Percentiles rank a stretch among this genome's conserved stretches.
These are phyloP conservation scores for Basidiobolus heterosporus DNA, from an alignment of 371 early-diverging fungal species.

Conservation along the genomic window DNA sequence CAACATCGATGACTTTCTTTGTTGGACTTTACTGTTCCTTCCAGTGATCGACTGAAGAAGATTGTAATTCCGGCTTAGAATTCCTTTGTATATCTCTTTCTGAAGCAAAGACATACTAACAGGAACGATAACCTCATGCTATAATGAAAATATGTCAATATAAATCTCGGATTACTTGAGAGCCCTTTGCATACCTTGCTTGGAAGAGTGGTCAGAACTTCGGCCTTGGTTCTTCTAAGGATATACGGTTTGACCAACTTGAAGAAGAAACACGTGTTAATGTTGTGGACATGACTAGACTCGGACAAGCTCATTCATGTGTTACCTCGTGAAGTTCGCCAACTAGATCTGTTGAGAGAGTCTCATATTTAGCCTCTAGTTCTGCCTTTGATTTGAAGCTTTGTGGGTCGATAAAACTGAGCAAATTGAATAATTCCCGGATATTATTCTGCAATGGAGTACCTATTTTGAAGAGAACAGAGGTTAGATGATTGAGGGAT, in stretches of 20 bases:
- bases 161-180: too few relatives aligned
- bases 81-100: slow-evolving; percentile 88
- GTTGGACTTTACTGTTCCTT: too few relatives aligned
- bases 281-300: too few relatives aligned
- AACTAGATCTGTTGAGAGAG: too few relatives aligned
- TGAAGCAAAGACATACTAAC: slow-evolving; percentile 93
- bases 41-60: slow-evolving; percentile 76
- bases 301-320: too few relatives aligned
- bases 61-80: slow-evolving; percentile 87
- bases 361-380: too few relatives aligned
- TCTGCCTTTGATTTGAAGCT: too few relatives aligned
- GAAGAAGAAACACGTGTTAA: too few relatives aligned
- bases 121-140: slow-evolving; percentile 71
- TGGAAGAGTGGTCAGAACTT: slow-evolving; percentile 78
- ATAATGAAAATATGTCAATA: too few relatives aligned
- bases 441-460: slow-evolving; percentile 99
- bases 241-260: slow-evolving; percentile 61
- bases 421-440: slow-evolving; percentile 95
- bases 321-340: too few relatives aligned
- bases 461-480: slow-evolving; percentile 50
- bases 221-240: slow-evolving; percentile 63
- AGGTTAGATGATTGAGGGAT: too few relatives aligned
- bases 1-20: slow-evolving; percentile 62
- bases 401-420: slow-evolving; percentile 68
- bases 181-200: slow-evolving; percentile 19